A percentile compares a stretch with the other conserved stretches of the same genome.
These are phyloP conservation scores for Polytrichum formosum DNA, from an alignment of 225 moss, liverwort and hornwort genomes.

Conservation along the genomic window DNA sequence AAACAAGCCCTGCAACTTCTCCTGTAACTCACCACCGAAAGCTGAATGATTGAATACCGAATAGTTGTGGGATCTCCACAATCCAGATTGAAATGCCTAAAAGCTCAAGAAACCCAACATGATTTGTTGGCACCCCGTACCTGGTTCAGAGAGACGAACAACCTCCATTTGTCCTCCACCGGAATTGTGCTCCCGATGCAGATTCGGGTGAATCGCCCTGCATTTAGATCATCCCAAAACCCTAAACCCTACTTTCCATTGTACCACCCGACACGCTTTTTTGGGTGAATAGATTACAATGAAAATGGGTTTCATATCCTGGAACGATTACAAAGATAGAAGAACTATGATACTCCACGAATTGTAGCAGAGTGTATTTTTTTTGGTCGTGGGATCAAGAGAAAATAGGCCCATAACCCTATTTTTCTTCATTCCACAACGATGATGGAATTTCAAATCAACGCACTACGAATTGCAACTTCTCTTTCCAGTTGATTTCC, in stretches of 20 bases:
- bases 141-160: conserved; percentile 17
- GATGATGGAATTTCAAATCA: too few species aligned
- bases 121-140: conserved; percentile 2
- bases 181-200: neutral
- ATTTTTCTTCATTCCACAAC: too few species aligned
- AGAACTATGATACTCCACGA: too few species aligned
- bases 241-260: neutral
- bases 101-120: neutral
- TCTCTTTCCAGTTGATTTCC: too few species aligned
- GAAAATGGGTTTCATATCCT: too few species aligned
- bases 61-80: neutral
- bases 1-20: conserved; percentile 71
- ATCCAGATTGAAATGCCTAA: neutral
- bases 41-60: neutral
- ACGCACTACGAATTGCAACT: too few species aligned
- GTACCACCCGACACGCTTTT: too few species aligned
- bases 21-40: conserved; percentile 26
- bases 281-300: too few species aligned
- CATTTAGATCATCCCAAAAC: neutral
- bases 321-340: too few species aligned
- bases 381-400: too few species aligned
- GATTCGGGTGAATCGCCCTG: neutral
- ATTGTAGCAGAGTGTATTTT: too few species aligned
- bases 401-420: too few species aligned
- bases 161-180: conserved; percentile 18